Percentiles rank a stretch among this genome's conserved stretches.
Evolutionary conservation across 305 asterid genomes (phyloP).

Genomic region (Solanum aculeatissimum): DNA sequence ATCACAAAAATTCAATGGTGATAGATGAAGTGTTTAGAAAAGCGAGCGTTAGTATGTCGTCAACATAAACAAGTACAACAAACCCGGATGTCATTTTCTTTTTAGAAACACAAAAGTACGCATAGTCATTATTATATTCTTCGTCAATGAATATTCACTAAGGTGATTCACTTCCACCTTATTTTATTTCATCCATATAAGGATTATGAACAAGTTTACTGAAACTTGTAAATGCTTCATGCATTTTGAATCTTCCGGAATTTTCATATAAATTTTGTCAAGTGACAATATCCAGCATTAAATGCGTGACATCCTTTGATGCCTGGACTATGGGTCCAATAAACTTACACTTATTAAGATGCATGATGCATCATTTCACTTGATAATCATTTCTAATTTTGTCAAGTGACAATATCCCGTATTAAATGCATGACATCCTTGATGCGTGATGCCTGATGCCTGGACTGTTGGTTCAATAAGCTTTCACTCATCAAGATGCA

Average conservation of each 20-base stretch:
- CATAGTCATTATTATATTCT: no score
- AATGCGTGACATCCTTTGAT: neutral
- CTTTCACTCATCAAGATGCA: no score
- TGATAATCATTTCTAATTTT: neutral
- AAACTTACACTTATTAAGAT: neutral
- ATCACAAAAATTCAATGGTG: neutral
- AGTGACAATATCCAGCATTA: neutral
- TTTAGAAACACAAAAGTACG: neutral
- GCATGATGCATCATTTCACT: neutral
- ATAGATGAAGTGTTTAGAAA: neutral
- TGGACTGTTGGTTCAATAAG: no score
- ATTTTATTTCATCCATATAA: neutral
- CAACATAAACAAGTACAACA: neutral
- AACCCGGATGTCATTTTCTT: neutral
- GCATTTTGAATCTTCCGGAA: neutral
- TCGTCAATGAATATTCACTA: no score
- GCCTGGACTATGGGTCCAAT: neutral
- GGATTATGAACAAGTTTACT: neutral
- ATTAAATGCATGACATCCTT: no score
- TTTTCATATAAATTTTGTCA: neutral
- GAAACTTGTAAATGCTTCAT: neutral
- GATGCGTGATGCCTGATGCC: no score
- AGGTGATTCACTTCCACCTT: neutral
- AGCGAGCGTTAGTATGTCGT: neutral
- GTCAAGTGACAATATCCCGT: no score